These are phyloP conservation scores for Rhinocladiella mackenziei DNA, from an alignment of 2,329 filamentous ascomycete genomes.

Conservation along the genomic window DNA sequence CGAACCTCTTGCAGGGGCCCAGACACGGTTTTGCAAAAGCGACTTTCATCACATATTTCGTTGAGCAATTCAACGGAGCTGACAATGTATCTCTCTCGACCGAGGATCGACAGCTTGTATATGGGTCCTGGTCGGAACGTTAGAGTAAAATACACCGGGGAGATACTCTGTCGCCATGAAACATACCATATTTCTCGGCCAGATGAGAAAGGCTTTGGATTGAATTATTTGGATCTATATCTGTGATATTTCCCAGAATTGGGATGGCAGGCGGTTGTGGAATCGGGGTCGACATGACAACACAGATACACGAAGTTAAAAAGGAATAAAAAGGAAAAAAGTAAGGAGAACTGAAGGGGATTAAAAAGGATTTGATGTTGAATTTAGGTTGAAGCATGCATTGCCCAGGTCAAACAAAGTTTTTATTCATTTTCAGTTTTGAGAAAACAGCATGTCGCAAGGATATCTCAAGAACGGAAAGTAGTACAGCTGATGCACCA, in stretches of 20 bases:
- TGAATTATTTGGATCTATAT: slow-evolving; percentile 48
- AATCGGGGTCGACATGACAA: slow-evolving; percentile 59
- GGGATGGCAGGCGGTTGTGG: slow-evolving; percentile 50
- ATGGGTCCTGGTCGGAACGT: slow-evolving; percentile 51
- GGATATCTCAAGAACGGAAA: no score
- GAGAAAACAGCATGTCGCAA: no score
- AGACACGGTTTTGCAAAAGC: slow-evolving; percentile 59
- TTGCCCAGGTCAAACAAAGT: no score
- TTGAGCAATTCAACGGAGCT: slow-evolving; percentile 55
- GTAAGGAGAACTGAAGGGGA: no score
- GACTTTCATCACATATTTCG: slow-evolving; percentile 62
- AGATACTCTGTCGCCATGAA: not conserved
- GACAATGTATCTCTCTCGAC: slow-evolving; percentile 48
- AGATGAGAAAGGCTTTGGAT: slow-evolving; percentile 50
- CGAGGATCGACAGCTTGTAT: slow-evolving; percentile 53
- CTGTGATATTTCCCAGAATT: slow-evolving; percentile 51
- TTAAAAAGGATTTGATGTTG: no score
- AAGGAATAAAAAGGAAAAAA: no score
- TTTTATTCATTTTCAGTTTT: no score
- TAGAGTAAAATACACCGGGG: not conserved
- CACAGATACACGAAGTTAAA: no score
- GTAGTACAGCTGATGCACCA: no score
- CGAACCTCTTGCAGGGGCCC: slow-evolving; percentile 54
- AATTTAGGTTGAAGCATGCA: no score
- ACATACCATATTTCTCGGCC: slow-evolving; percentile 46